Evolutionary conservation across 2,329 filamentous ascomycete species (phyloP).

Genomic region (Neocucurbitaria cava): DNA sequence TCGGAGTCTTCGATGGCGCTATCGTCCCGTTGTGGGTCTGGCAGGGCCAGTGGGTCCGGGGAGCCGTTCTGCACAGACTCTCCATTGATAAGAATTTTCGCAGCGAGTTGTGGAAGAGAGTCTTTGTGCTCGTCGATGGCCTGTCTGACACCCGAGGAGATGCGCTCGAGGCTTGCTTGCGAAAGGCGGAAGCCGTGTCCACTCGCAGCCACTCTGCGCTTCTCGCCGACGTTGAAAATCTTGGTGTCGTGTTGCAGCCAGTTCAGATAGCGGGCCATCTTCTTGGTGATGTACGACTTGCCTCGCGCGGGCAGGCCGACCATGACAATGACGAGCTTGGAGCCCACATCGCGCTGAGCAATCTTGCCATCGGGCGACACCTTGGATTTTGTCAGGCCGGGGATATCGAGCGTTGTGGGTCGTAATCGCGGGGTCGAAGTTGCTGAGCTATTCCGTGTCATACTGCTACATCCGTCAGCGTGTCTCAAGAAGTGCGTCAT

Average conservation of each 20-base stretch:
- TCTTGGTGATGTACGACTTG: conserved; percentile 99
- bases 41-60: conserved; percentile 42
- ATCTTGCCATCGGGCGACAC: conserved; percentile 96
- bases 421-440: conserved; percentile 80
- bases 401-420: conserved; percentile 95
- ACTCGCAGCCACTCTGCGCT: conserved; percentile 79
- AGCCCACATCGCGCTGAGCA: conserved; percentile 89
- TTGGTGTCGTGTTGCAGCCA: conserved; percentile 96
- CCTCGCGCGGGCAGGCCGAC: conserved; percentile 93
- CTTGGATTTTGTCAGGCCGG: conserved; percentile 92
- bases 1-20: conserved; percentile 33
- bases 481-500: conserved; percentile 10
- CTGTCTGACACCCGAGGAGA: conserved; percentile 31
- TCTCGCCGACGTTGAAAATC: conserved; percentile 97
- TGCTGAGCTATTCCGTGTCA: conserved; percentile 75
- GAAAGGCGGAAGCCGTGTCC: conserved; percentile 55
- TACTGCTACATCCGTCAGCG: conserved; percentile 59
- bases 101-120: conserved; percentile 51
- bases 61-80: conserved; percentile 51
- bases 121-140: conserved; percentile 37
- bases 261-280: conserved; percentile 90
- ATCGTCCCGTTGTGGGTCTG: conserved; percentile 35
- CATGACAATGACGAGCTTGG: conserved; percentile 98
- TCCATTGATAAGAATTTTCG: conserved; percentile 67
- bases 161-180: conserved; percentile 37